These are phyloP conservation scores for Letharia columbiana DNA, from an alignment of 495 filamentous ascomycete genomes.

Conservation along the genomic window DNA sequence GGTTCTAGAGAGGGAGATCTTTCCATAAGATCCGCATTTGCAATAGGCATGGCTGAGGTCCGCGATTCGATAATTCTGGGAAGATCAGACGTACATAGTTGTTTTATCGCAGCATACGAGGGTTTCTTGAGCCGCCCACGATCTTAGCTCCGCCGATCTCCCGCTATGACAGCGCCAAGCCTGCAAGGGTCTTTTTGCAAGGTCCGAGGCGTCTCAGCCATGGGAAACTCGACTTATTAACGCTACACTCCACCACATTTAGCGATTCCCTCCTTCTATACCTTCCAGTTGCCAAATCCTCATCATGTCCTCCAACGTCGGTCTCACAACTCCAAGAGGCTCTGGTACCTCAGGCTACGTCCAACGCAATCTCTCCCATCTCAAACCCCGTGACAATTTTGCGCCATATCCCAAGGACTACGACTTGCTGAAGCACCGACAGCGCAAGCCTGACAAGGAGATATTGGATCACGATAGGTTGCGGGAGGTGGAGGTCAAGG, in stretches of 20 bases:
- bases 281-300: background rate
- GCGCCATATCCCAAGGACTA: constrained; percentile 58
- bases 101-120: background rate
- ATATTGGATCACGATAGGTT: constrained; percentile 91
- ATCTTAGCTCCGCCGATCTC: constrained; percentile 13
- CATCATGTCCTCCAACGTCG: constrained; percentile 93
- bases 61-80: background rate
- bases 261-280: constrained; percentile 5
- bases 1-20: constrained; percentile 12
- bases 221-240: background rate
- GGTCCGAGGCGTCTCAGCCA: background rate
- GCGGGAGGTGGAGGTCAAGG: constrained; percentile 81
- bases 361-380: constrained; percentile 84
- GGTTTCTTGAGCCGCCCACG: background rate
- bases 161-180: constrained; percentile 17
- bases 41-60: constrained; percentile 10
- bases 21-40: constrained; percentile 10
- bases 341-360: constrained; percentile 96
- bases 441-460: constrained; percentile 79
- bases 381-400: constrained; percentile 59
- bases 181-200: constrained; percentile 7
- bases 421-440: constrained; percentile 53
- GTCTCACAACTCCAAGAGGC: constrained; percentile 88
- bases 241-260: background rate
- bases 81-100: background rate